These are phyloP conservation scores for Penicillium sp. DNA, from an alignment of 2,329 filamentous ascomycete genomes.

Conservation along the genomic window DNA sequence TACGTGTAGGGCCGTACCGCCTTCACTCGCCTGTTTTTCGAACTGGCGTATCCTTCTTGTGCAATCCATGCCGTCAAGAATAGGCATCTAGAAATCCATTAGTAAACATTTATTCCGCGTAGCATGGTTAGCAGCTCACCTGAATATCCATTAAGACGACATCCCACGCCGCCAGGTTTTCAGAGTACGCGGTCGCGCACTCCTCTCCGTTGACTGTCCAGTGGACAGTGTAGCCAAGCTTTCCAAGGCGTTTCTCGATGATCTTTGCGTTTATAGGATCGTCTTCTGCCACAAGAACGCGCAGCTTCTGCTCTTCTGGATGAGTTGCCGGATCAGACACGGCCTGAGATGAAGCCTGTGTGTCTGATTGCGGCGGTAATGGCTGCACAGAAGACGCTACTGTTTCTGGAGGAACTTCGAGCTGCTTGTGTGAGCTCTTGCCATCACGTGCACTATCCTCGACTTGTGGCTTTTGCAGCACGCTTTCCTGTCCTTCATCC, in stretches of 20 bases:
- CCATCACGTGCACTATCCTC: not conserved
- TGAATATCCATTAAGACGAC: slow-evolving; percentile 94
- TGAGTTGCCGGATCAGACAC: not conserved
- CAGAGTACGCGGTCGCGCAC: slow-evolving; percentile 73
- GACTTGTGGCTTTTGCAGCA: no score
- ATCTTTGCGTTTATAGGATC: slow-evolving; percentile 89
- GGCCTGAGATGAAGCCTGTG: not conserved
- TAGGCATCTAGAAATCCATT: slow-evolving; percentile 74
- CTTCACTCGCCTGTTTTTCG: slow-evolving; percentile 59
- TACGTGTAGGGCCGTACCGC: slow-evolving; percentile 56
- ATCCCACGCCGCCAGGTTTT: slow-evolving; percentile 69
- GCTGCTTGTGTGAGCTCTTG: no score
- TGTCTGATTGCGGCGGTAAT: not conserved
- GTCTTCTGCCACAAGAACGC: slow-evolving; percentile 81
- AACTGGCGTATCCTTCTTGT: slow-evolving; percentile 81
- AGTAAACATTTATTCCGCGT: slow-evolving; percentile 1
- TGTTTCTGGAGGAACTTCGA: not conserved
- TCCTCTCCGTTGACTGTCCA: slow-evolving; percentile 85
- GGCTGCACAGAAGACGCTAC: not conserved
- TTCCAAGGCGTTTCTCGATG: slow-evolving; percentile 78
- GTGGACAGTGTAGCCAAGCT: slow-evolving; percentile 71
- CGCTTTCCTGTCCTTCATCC: no score
- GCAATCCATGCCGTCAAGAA: slow-evolving; percentile 83
- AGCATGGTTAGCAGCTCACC: slow-evolving; percentile 55
- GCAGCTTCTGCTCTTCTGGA: slow-evolving; percentile 18